phyloP scores from a whole-genome alignment of 495 filamentous ascomycete species.

The Oleoguttula mirabilis region DNA sequence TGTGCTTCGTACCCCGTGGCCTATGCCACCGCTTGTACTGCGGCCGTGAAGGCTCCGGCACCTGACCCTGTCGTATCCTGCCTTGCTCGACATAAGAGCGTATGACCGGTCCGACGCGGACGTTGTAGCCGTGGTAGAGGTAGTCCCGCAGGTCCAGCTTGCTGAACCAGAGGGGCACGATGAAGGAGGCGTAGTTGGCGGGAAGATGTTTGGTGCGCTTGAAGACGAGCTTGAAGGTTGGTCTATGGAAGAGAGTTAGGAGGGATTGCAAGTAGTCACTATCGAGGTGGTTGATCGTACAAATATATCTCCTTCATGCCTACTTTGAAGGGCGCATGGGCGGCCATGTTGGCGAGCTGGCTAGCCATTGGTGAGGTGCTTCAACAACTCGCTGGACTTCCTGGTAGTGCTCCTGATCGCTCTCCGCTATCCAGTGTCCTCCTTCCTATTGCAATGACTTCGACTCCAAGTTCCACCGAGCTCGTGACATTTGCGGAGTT shows the following conservation, averaged over 20 bases:
- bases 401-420: no score
- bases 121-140: constrained; percentile 61
- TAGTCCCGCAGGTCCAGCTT: constrained; percentile 90
- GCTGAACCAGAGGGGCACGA: constrained; percentile 75
- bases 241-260: constrained; percentile 38
- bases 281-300: constrained; percentile 16
- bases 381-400: no score
- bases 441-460: no score
- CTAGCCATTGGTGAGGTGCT: no score
- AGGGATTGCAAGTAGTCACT: constrained; percentile 2
- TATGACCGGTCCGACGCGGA: constrained; percentile 47
- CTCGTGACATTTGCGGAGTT: no score
- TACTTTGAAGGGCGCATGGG: constrained; percentile 18
- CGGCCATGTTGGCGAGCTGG: no score
- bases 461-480: no score
- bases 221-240: constrained; percentile 64
- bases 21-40: constrained; percentile 36
- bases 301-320: constrained; percentile 31
- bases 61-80: constrained; percentile 41
- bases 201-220: constrained; percentile 59
- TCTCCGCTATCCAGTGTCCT: no score
- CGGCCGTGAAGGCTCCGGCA: constrained; percentile 6
- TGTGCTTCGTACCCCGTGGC: constrained; percentile 64
- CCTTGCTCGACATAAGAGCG: constrained; percentile 68
- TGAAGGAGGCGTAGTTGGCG: constrained; percentile 68